Evolutionary conservation across 148 eudicot genomes (phyloP).

Genomic region (Spergularia marina): DNA sequence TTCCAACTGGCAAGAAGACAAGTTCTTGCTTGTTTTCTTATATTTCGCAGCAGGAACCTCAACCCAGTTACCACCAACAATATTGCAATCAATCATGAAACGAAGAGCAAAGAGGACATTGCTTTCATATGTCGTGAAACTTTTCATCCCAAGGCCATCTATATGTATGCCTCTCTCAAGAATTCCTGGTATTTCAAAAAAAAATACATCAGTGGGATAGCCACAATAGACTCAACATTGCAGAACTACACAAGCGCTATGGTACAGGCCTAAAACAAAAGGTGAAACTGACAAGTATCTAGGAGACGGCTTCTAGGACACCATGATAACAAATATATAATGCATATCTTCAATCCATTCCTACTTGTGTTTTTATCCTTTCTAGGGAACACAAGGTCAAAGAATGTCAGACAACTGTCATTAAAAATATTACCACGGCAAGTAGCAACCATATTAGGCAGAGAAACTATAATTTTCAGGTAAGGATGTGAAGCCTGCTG

Average conservation of each 20-base stretch:
- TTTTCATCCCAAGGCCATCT: conserved; percentile 85
- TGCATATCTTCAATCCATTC: not conserved
- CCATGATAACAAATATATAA: not conserved
- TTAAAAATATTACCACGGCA: conserved; percentile 69
- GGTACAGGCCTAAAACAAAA: not conserved
- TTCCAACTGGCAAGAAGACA: conserved; percentile 86
- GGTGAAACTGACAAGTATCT: conserved; percentile 5
- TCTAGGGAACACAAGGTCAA: not conserved
- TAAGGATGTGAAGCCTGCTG: conserved; percentile 76
- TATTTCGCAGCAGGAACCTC: conserved; percentile 80
- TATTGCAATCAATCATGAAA: conserved; percentile 93
- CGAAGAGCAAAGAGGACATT: conserved; percentile 92
- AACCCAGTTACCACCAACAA: conserved; percentile 98
- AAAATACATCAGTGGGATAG: not conserved
- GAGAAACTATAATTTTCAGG: conserved; percentile 81
- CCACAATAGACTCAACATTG: not conserved
- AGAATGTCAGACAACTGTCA: not conserved
- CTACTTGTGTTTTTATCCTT: not conserved
- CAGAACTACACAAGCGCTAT: not conserved
- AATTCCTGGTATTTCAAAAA: conserved; percentile 53
- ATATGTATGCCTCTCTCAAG: conserved; percentile 91
- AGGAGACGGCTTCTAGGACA: not conserved
- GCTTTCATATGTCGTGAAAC: conserved; percentile 93
- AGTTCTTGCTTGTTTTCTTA: conserved; percentile 49
- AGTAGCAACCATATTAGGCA: conserved; percentile 93